These are phyloP conservation scores for Neoascochyta sp. DNA, from an alignment of 2,329 filamentous ascomycete species.

Conservation along the genomic window DNA sequence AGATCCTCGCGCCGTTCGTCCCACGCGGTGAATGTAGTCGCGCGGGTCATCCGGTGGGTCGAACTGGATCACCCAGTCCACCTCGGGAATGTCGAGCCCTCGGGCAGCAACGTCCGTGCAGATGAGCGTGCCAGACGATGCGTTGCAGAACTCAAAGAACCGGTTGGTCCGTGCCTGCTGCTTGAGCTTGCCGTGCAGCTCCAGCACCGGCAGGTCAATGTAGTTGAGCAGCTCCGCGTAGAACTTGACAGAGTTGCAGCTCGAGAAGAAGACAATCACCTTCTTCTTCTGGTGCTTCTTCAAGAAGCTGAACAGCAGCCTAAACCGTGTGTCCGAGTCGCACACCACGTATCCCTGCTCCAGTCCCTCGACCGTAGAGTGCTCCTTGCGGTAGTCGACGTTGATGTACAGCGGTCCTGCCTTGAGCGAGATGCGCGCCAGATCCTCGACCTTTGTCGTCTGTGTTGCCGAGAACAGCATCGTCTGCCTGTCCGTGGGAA, in stretches of 20 bases:
- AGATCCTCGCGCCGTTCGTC: slow-evolving; percentile 83
- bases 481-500: slow-evolving; percentile 82
- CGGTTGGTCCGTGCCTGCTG: slow-evolving; percentile 98
- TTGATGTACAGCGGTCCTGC: slow-evolving; percentile 95
- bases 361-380: slow-evolving; percentile 86
- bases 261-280: slow-evolving; percentile 89
- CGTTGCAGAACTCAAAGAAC: slow-evolving; percentile 94
- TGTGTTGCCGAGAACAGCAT: slow-evolving; percentile 99
- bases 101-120: slow-evolving; percentile 95
- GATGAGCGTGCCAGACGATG: slow-evolving; percentile 80
- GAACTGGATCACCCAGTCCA: slow-evolving; percentile 90
- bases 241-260: slow-evolving; percentile 92
- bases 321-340: slow-evolving; percentile 88
- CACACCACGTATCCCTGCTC: slow-evolving; percentile 96
- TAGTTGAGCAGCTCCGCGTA: slow-evolving; percentile 93
- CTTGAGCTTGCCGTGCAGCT: slow-evolving; percentile 89
- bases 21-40: slow-evolving; percentile 75
- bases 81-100: slow-evolving; percentile 90
- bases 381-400: slow-evolving; percentile 84
- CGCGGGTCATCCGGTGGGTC: slow-evolving; percentile 85
- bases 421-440: slow-evolving; percentile 87
- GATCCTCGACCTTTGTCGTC: slow-evolving; percentile 96
- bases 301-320: slow-evolving; percentile 89
- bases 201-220: slow-evolving; percentile 86
- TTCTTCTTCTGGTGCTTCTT: slow-evolving; percentile 93